Evolutionary conservation across 2,329 filamentous ascomycete genomes (phyloP), one percentile per base, ranked within the genome.

Genomic region (Clonostachys solani): DNA sequence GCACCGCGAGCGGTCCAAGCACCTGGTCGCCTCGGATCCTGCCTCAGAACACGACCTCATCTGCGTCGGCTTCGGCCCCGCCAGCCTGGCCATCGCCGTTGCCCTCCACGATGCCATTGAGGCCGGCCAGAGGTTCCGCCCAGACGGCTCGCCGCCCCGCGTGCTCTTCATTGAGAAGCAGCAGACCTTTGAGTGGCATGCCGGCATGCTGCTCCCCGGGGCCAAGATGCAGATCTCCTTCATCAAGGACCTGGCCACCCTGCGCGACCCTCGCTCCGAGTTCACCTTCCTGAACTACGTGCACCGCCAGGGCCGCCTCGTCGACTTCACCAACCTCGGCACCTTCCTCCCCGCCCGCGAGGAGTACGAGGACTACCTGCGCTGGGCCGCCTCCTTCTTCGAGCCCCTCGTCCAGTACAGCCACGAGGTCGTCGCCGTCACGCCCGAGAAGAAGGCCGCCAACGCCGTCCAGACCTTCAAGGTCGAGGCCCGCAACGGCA

Each of bases 221-320:
- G 89, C 92, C 45, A 91, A 87, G 70, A 97, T 97, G 92, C 92
- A 97, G 64, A 97, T 97, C 57, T 95, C 89, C 10, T 97, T 96
- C 72, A 80, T 97, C 71, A 97, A 97, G 72, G 92, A 97, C 63
- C 81, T 97, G 65, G 92, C 92, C 5, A 94, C 89, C 5, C 76
- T 96, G 55, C 81, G 92, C 49, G 85, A 97, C 63, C 92, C 92
- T 8, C 82, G 87, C 53, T 95, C 89, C 54, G 80, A 91, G 59
- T 97, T 97, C 67, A 97, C 92, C 13, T 97, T 96, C 69, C 74
- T 96, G 61, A 96, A 96, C 69, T 97, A 97, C 65, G 80, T 97
- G 12, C 87, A 95, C 70, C 70, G 80, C 56, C 86, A 95, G 57
- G 78, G 78, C 47, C 80, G 92, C n/a, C 77, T 97, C 37, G 82